Percentiles rank a stretch among this genome's conserved stretches.
These are phyloP conservation scores for Populus hybrid DNA, from an alignment of 441 rosid genomes.

Conservation along the genomic window DNA sequence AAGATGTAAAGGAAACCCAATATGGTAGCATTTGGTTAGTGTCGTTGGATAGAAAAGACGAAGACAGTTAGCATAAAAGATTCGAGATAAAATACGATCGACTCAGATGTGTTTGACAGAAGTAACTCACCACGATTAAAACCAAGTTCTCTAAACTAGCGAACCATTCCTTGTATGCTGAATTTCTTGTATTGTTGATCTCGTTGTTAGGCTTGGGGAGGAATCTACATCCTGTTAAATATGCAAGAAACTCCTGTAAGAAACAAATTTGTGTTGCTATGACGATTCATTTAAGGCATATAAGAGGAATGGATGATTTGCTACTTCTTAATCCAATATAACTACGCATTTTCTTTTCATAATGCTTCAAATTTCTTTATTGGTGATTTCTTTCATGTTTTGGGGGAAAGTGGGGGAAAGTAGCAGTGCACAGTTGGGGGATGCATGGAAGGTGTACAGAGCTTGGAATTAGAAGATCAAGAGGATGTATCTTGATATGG, in stretches of 20 bases:
- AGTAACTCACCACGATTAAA: constrained; percentile 57
- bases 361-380: not conserved
- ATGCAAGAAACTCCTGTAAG: constrained; percentile 53
- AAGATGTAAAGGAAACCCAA: not conserved
- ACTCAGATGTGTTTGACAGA: not conserved
- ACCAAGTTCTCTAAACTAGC: constrained; percentile 69
- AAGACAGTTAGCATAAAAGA: no score
- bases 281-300: not conserved
- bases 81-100: no score
- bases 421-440: not conserved
- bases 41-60: no score
- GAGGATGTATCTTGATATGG: not conserved
- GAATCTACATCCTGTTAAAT: constrained; percentile 64
- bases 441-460: not conserved
- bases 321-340: not conserved
- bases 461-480: not conserved
- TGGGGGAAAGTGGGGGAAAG: no score
- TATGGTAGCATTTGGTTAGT: no score
- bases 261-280: constrained; percentile 3
- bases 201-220: constrained; percentile 90
- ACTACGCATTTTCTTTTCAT: constrained; percentile 5
- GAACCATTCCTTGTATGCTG: constrained; percentile 70
- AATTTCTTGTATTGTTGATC: constrained; percentile 38
- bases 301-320: not conserved
- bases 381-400: no score